These are phyloP conservation scores for Coemansia sp. DNA, from an alignment of 192 early-diverging fungal genomes.

Conservation along the genomic window DNA sequence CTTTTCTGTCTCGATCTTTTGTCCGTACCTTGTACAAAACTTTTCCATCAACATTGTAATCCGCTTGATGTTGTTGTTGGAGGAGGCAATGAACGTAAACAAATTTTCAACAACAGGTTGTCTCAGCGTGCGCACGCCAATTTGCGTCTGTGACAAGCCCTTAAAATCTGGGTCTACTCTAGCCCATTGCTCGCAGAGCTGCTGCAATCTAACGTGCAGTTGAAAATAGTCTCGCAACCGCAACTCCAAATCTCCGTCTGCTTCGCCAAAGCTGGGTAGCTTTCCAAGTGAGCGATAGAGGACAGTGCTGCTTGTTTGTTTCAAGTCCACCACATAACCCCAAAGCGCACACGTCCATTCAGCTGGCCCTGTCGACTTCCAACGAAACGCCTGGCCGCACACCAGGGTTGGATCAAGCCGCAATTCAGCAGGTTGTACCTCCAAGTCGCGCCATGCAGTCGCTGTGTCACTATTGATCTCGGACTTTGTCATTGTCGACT, in stretches of 20 bases:
- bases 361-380: slow-evolving; percentile 61
- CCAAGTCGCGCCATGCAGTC: slow-evolving; percentile 54
- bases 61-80: slow-evolving; percentile 90
- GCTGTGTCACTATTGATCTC: background rate
- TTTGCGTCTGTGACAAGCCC: slow-evolving; percentile 26
- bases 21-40: slow-evolving; percentile 32
- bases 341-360: slow-evolving; percentile 62
- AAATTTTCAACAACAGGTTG: slow-evolving; percentile 87
- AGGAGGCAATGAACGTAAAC: slow-evolving; percentile 87
- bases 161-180: slow-evolving; percentile 64
- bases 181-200: slow-evolving; percentile 58
- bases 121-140: slow-evolving; percentile 69
- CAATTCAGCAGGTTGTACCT: slow-evolving; percentile 59
- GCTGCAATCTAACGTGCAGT: slow-evolving; percentile 60
- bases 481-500: background rate
- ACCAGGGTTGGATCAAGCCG: slow-evolving; percentile 73
- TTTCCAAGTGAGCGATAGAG: slow-evolving; percentile 20
- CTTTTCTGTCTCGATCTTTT: slow-evolving; percentile 23
- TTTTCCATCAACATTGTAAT: slow-evolving; percentile 62
- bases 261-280: background rate
- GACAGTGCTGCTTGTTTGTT: slow-evolving; percentile 52
- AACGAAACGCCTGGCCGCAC: slow-evolving; percentile 90
- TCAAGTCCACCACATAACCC: slow-evolving; percentile 56
- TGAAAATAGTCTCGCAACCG: slow-evolving; percentile 78
- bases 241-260: slow-evolving; percentile 9